Conservation (phyloP, 768 basidiomycete species). For the Russula griseocarnosa region DNA sequence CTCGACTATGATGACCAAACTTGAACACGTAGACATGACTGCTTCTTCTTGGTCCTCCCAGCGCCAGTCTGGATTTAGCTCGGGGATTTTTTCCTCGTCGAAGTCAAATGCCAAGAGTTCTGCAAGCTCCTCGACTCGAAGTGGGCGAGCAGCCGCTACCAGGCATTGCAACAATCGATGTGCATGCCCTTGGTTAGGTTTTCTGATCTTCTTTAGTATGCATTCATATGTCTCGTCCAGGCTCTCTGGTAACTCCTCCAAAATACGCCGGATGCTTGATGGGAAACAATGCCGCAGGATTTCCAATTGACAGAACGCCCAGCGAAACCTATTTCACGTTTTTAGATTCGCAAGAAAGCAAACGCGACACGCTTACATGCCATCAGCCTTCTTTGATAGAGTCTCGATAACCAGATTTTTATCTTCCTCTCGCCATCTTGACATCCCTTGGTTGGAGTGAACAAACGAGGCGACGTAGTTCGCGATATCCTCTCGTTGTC, state of each 20-base stretch:
- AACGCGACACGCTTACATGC: neutral
- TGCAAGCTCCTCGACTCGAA: conserved; percentile 5
- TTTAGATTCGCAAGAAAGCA: neutral
- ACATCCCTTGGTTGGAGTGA: neutral
- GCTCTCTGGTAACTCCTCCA: neutral
- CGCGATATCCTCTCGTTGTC: neutral
- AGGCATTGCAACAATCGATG: conserved; percentile 10
- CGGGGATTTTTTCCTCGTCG: neutral
- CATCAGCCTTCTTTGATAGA: neutral
- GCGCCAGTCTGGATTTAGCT: neutral
- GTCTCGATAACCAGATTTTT: neutral
- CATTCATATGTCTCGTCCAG: conserved; percentile 12
- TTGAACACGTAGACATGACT: neutral
- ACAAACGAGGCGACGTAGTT: neutral
- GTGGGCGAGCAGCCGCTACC: conserved; percentile 1
- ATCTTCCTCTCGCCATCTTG: neutral
- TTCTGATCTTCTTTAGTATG: neutral
- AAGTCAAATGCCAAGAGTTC: conserved; percentile 1
- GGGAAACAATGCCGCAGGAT: neutral
- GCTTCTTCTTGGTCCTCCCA: neutral
- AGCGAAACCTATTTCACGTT: neutral
- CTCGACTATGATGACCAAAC: neutral
- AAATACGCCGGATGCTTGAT: neutral
- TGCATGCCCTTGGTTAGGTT: neutral
- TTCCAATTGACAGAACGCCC: neutral